Evolutionary conservation across 805 yeast species (phyloP).

Genomic region (Barnettozyma botsteinii): DNA sequence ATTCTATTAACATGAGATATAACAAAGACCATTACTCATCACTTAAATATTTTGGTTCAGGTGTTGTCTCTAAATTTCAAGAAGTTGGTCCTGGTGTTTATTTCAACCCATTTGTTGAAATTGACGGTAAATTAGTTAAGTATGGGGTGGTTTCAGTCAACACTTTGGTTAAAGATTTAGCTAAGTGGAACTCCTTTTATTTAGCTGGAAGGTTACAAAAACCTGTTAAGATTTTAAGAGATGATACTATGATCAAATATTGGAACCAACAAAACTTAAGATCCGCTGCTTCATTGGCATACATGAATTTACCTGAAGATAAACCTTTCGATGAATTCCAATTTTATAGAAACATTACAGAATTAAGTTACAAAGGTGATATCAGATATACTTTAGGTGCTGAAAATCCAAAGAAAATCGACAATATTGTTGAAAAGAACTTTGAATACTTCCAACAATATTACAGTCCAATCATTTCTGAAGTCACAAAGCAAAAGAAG

Average conservation of each 20-base stretch:
- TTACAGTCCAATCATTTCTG: slow-evolving; percentile 55
- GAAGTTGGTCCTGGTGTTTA: slow-evolving; percentile 84
- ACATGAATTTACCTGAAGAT: slow-evolving; percentile 29
- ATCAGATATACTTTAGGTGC: slow-evolving; percentile 81
- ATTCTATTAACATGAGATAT: slow-evolving; percentile 59
- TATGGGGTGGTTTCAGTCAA: slow-evolving; percentile 79
- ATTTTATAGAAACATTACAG: slow-evolving; percentile 71
- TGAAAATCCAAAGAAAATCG: slow-evolving; percentile 85
- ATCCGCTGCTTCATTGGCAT: slow-evolving; percentile 65
- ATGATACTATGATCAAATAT: slow-evolving; percentile 55
- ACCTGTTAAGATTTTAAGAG: slow-evolving; percentile 75
- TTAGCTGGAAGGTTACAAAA: slow-evolving; percentile 91
- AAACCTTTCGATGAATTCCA: slow-evolving; percentile 49
- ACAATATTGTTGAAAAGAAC: slow-evolving; percentile 80
- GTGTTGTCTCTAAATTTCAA: slow-evolving; percentile 52
- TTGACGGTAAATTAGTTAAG: slow-evolving; percentile 58
- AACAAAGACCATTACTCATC: slow-evolving; percentile 76
- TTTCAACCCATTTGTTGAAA: slow-evolving; percentile 81
- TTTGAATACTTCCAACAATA: slow-evolving; percentile 59
- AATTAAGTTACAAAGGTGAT: slow-evolving; percentile 85
- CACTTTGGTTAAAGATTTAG: slow-evolving; percentile 57
- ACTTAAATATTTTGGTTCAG: slow-evolving; percentile 53
- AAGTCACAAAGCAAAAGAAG: slow-evolving; percentile 29
- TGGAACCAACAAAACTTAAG: slow-evolving; percentile 72
- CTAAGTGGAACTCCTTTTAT: slow-evolving; percentile 82